Evolutionary conservation across 179 eudicot species (phyloP), one percentile per base, ranked within the genome.

Genomic region (Camellia oleifera): DNA sequence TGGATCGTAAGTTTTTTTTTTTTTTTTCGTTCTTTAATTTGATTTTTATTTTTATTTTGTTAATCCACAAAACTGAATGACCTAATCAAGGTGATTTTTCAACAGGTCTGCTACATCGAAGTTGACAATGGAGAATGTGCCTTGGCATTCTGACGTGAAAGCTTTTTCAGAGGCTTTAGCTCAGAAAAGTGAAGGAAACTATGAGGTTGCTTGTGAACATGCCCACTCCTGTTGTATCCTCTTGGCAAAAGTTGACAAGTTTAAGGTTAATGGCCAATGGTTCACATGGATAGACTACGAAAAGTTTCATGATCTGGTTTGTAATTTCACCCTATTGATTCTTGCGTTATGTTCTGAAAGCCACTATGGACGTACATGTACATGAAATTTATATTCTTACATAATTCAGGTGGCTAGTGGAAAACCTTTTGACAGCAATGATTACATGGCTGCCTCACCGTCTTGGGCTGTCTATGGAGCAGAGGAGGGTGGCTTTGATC

Each of bases 391-490:
- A 57, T 40, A 23, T 40, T 63, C 2, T 45, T 15, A 57, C 18
- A 11, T 74, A 75, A 69, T 86, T 78, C 86, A 97, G 99, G 99
- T 97, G 77, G 92, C 97, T 77, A 83, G 92, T 77, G 98, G 97
- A 82, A 82, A 78, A 82, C 86, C 98, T 76, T 97, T 92, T 83
- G 84, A 78, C 52, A 92, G 99, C 79, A 80, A 84, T 79, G 99
- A 93, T 84, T 94, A 94, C 83, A 97, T 93, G 97, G 92, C 92
- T 56, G 86, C 88, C 2, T 93, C 99, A 48, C 99, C 99, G 53
- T 86, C 92, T 57, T 97, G 99, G 99, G 97, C 99, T n/a, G 92
- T 92, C 17, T 97, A 97, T 84, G 99, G 99, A 79, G 98, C 98
- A 32, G 88, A 87, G 23, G 97, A 97, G 89, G 95, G 97, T 58